Evolutionary conservation across 495 filamentous ascomycete species (phyloP).

Genomic region (Clavariopsis aquatica): DNA sequence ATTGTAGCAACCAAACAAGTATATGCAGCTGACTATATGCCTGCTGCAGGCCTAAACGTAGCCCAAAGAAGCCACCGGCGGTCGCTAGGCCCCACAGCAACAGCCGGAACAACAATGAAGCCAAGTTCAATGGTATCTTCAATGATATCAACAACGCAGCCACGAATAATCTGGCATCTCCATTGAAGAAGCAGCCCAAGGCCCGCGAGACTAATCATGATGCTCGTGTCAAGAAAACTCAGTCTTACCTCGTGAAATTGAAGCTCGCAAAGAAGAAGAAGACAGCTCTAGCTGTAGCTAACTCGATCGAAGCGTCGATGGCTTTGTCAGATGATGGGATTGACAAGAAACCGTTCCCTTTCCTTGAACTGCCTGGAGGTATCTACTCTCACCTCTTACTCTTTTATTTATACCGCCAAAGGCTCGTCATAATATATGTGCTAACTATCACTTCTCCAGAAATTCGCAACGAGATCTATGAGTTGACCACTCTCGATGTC

Average conservation of each 20-base stretch:
- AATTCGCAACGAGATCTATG: slow-evolving; percentile 10
- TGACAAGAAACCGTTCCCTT: not conserved
- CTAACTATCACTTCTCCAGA: not conserved
- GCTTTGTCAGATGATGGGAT: not conserved
- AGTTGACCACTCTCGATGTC: not conserved
- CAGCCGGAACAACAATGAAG: too few relatives aligned
- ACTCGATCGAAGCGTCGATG: not conserved
- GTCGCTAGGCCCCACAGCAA: not conserved
- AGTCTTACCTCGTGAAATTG: not conserved
- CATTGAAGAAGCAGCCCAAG: not conserved
- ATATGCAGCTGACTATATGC: not conserved
- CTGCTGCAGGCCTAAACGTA: not conserved
- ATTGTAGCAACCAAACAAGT: not conserved
- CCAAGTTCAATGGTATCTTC: not conserved
- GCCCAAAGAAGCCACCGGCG: not conserved
- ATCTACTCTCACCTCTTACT: not conserved
- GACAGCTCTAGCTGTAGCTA: not conserved
- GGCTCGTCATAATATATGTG: not conserved
- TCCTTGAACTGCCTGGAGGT: slow-evolving; percentile 8
- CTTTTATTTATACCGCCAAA: not conserved
- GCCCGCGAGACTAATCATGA: not conserved
- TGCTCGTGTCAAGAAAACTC: not conserved
- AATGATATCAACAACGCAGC: not conserved
- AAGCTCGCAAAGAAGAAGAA: not conserved
- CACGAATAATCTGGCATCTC: not conserved